Base-by-base conservation (phyloP, 305 asterid genomes). In the Plantago lanceolata region DNA sequence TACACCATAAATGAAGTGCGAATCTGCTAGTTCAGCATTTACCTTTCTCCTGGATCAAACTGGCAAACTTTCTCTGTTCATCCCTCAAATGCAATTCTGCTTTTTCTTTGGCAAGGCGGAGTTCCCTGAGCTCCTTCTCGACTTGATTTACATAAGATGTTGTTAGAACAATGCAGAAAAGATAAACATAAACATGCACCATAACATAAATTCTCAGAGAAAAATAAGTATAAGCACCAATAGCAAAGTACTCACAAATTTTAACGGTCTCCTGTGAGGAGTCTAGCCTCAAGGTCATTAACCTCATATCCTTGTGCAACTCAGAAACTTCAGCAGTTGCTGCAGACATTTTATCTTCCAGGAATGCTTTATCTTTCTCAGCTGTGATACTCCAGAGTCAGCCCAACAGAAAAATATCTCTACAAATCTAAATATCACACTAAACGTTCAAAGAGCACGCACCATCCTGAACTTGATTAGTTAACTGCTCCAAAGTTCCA, bases 391-490 rank as follows among this genome's bases (percentile, higher is more conserved):
- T 57, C 56, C 19, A 67, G 56, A 19, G 40, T 81, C 61, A 79
- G 62, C 49, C 75, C 40, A 56, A 68, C 60, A 24, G 18, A 59
- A 55, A 62, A 59, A 50, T 24, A 62, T 55, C 47, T 55, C 14
- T 19, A 69, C 52, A 61, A 54, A 67, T 16, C 61, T 5, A 61
- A 56, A 48, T 35, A 18, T 67, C 13, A 69, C 47, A 64, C 53
- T 57, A n/a, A n/a, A n/a, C n/a, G n/a, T n/a, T n/a, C n/a, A n/a
- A n/a, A n/a, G n/a, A n/a, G 21, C 57, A 69, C 78, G 2, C 83
- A 88, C 97, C 96, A 72, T 82, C 83, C 80, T 78, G 95, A 67
- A 88, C 93, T 79, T 83, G 96, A 77, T 72, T 72, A 75, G 84
- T 83, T 63, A 88, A 73, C 71, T 71, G 84, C 75, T 79, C 89